Conservation (phyloP, 305 asterid genomes). For the Fraxinus velutina region DNA sequence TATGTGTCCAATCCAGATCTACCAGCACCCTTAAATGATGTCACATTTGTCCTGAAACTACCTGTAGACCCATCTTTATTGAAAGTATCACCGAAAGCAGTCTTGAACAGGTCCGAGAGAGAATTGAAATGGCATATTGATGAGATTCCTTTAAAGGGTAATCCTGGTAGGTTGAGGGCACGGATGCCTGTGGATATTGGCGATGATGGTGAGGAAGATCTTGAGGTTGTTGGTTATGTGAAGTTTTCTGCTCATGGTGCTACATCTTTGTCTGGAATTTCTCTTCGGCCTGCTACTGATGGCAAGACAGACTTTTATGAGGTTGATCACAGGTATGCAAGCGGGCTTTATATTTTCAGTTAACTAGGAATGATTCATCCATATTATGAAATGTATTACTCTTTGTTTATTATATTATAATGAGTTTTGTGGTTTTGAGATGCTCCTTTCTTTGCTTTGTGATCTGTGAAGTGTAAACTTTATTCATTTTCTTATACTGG, state of each 20-base stretch:
- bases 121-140: slow-evolving; percentile 83
- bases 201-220: slow-evolving; percentile 68
- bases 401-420: slow-evolving; percentile 10
- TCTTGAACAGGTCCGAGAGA: slow-evolving; percentile 73
- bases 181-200: slow-evolving; percentile 75
- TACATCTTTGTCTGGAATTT: slow-evolving; percentile 71
- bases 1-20: slow-evolving; percentile 69
- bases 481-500: slow-evolving; percentile 17
- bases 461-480: slow-evolving; percentile 1
- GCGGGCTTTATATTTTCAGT: slow-evolving; percentile 64
- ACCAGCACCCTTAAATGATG: slow-evolving; percentile 62
- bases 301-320: slow-evolving; percentile 71
- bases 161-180: slow-evolving; percentile 73
- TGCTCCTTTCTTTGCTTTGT: slow-evolving; percentile 25
- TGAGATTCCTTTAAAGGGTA: slow-evolving; percentile 69
- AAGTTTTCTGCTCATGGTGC: slow-evolving; percentile 61
- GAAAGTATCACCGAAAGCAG: slow-evolving; percentile 80
- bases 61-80: slow-evolving; percentile 78
- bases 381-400: slow-evolving; percentile 18
- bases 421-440: slow-evolving; percentile 28
- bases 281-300: slow-evolving; percentile 69
- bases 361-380: slow-evolving; percentile 32
- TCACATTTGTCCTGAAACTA: slow-evolving; percentile 64
- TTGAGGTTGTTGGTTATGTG: slow-evolving; percentile 62
- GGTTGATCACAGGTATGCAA: slow-evolving; percentile 72